phyloP scores from a whole-genome alignment of 345 rosid genomes.

The Gossypium mustelinum region DNA sequence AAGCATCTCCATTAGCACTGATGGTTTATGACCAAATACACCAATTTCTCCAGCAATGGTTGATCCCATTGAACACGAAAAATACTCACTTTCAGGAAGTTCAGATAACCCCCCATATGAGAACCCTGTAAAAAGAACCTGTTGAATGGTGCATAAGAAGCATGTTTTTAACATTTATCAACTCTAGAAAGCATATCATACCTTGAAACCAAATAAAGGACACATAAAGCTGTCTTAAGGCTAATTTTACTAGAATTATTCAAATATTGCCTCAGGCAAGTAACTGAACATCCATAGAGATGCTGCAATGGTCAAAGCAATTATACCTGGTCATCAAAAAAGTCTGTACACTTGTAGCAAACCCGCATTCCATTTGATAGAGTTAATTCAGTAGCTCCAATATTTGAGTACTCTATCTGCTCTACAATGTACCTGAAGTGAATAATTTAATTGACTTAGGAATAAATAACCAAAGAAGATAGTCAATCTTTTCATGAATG shows the following conservation, averaged over 20 bases:
- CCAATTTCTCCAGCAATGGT: slow-evolving; percentile 95
- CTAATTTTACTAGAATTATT: slow-evolving; percentile 9
- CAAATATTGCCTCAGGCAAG: background rate
- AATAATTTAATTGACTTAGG: slow-evolving; percentile 13
- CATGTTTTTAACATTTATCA: background rate
- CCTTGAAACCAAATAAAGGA: background rate
- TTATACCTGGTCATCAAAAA: slow-evolving; percentile 88
- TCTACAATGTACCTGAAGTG: slow-evolving; percentile 48
- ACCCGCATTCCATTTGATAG: slow-evolving; percentile 87
- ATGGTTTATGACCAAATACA: slow-evolving; percentile 81
- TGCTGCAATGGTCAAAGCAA: background rate
- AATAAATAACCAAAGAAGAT: background rate
- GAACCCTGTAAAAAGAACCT: slow-evolving; percentile 93
- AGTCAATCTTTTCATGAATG: background rate
- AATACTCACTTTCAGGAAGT: slow-evolving; percentile 73
- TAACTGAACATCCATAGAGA: background rate
- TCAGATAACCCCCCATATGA: slow-evolving; percentile 94
- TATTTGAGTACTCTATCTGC: slow-evolving; percentile 60
- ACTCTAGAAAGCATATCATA: background rate
- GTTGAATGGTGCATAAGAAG: slow-evolving; percentile 21
- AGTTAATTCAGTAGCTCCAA: slow-evolving; percentile 76
- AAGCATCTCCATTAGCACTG: slow-evolving; percentile 83
- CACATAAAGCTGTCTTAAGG: background rate
- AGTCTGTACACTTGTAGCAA: slow-evolving; percentile 81
- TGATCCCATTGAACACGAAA: slow-evolving; percentile 88